Percentiles rank a stretch among this genome's conserved stretches.
phyloP scores from a whole-genome alignment of 306 rosid species.

The Rosa lucieae region DNA sequence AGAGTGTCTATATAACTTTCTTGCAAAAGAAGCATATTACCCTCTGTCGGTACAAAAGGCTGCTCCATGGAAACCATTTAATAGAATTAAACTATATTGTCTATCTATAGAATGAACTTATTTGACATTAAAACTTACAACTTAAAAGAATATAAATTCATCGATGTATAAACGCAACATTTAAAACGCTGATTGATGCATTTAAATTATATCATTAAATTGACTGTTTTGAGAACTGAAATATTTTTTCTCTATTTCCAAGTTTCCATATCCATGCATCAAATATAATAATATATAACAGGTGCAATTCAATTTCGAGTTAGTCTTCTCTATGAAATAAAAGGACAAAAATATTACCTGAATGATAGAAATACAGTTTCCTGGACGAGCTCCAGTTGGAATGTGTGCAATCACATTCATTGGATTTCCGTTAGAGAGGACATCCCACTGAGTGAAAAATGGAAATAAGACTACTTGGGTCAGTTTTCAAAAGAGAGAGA shows the following conservation, averaged over 20 bases:
- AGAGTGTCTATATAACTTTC: conserved; percentile 47
- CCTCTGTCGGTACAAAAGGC: conserved; percentile 47
- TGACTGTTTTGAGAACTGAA: not conserved
- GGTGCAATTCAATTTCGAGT: not conserved
- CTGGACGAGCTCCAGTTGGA: conserved; percentile 46
- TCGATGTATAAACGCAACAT: not conserved
- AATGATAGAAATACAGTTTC: conserved; percentile 47
- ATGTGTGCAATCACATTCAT: conserved; percentile 46
- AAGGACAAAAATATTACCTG: conserved; percentile 34
- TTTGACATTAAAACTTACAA: not conserved
- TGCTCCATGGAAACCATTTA: conserved; percentile 29
- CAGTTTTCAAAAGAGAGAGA: not conserved
- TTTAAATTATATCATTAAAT: not conserved
- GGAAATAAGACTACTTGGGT: not conserved
- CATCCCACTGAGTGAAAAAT: conserved; percentile 61
- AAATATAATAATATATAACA: not conserved
- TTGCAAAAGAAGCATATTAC: conserved; percentile 49
- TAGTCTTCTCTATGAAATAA: not conserved
- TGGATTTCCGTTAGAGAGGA: conserved; percentile 37
- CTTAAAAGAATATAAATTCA: not conserved
- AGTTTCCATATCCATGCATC: not conserved
- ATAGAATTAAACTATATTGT: not conserved
- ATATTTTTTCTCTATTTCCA: not conserved
- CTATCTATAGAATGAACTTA: not conserved
- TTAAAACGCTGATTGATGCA: not conserved